A percentile compares a stretch with the other conserved stretches of the same genome.
Conservation (phyloP, 1,139 yeast species). For the Meyerozyma athensensis region DNA sequence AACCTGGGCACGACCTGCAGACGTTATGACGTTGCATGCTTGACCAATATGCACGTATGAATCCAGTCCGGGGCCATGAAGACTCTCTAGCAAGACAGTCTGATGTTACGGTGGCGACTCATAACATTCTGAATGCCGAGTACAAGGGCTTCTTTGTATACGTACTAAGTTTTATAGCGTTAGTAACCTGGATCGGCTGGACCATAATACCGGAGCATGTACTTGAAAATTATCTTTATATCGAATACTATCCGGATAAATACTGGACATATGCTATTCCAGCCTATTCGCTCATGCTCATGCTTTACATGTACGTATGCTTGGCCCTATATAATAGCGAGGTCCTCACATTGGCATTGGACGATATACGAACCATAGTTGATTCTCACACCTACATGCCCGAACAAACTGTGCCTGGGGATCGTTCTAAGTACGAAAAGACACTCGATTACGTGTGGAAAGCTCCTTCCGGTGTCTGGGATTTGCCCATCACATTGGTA, state of each 20-base stretch:
- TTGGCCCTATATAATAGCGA: slow-evolving; percentile 72
- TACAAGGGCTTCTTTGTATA: slow-evolving; percentile 80
- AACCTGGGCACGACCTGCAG: not conserved
- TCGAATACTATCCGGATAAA: slow-evolving; percentile 74
- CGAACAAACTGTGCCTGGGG: not conserved
- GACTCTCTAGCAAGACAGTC: slow-evolving; percentile 70
- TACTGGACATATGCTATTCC: slow-evolving; percentile 88
- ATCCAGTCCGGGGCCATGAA: slow-evolving; percentile 8
- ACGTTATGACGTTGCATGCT: not conserved
- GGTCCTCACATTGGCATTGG: slow-evolving; percentile 54
- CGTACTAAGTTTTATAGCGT: slow-evolving; percentile 50
- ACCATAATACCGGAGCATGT: slow-evolving; percentile 56
- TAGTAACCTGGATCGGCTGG: slow-evolving; percentile 62
- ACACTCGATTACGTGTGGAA: slow-evolving; percentile 36
- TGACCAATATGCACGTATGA: not conserved
- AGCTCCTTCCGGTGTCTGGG: slow-evolving; percentile 82
- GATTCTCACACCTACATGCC: slow-evolving; percentile 51
- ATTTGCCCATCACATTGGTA: slow-evolving; percentile 68
- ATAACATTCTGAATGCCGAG: slow-evolving; percentile 65
- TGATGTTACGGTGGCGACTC: slow-evolving; percentile 69
- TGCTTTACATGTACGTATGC: slow-evolving; percentile 69
- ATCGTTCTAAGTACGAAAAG: slow-evolving; percentile 11
- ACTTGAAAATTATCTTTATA: slow-evolving; percentile 45
- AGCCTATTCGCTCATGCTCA: slow-evolving; percentile 57
- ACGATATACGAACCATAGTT: slow-evolving; percentile 58